Evolutionary conservation across 2,329 filamentous ascomycete genomes (phyloP).

Genomic region (Calonectria naviculata): DNA sequence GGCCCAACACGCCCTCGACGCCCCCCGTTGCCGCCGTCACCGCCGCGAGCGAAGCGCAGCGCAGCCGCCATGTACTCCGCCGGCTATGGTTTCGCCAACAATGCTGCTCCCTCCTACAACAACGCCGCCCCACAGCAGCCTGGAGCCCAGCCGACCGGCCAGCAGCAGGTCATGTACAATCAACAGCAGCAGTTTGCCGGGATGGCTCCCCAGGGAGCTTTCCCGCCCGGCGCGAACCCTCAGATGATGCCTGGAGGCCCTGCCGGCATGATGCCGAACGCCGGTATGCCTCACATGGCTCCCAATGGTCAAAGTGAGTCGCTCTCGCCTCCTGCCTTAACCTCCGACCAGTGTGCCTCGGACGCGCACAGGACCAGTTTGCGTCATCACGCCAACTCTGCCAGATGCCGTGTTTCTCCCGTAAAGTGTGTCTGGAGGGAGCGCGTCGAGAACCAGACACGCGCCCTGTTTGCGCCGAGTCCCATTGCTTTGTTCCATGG

Average conservation of each 20-base stretch:
- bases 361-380: neutral
- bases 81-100: constrained; percentile 66
- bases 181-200: constrained; percentile 64
- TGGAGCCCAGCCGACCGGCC: constrained; percentile 53
- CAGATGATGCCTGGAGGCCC: constrained; percentile 67
- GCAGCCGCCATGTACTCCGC: constrained; percentile 61
- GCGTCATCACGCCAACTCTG: neutral
- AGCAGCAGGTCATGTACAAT: constrained; percentile 71
- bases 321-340: constrained; percentile 37
- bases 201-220: constrained; percentile 63
- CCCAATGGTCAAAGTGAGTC: constrained; percentile 70
- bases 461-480: constrained; percentile 26
- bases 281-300: constrained; percentile 69
- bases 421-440: constrained; percentile 2
- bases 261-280: constrained; percentile 73
- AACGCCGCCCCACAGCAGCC: constrained; percentile 52
- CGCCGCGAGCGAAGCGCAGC: constrained; percentile 20
- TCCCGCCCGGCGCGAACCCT: constrained; percentile 61
- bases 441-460: constrained; percentile 26
- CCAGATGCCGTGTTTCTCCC: neutral
- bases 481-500: neutral
- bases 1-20: constrained; percentile 30
- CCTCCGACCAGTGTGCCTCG: constrained; percentile 14
- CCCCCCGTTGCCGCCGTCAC: constrained; percentile 17
- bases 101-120: constrained; percentile 64